phyloP scores from a whole-genome alignment of 1,139 yeast genomes.

The Petasospora rhodanensis region DNA sequence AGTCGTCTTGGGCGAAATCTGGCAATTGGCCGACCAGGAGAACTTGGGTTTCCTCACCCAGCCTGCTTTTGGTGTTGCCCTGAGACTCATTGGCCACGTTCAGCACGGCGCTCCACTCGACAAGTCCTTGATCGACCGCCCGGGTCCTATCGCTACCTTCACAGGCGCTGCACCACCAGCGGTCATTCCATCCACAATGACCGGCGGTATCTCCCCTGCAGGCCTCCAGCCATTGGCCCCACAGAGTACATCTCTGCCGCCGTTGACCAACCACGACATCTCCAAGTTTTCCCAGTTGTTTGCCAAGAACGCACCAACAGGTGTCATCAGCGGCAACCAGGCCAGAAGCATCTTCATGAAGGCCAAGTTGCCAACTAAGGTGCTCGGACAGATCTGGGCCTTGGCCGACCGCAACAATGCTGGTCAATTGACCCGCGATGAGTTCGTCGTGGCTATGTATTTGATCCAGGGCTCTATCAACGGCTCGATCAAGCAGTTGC shows the following conservation, averaged over 20 bases:
- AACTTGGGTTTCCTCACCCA: constrained; percentile 84
- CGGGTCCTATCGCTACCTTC: constrained; percentile 58
- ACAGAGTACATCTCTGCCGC: constrained; percentile 40
- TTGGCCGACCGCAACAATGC: constrained; percentile 72
- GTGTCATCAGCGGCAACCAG: constrained; percentile 60
- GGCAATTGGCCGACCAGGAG: constrained; percentile 87
- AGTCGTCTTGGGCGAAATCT: constrained; percentile 76
- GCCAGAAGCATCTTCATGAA: constrained; percentile 86
- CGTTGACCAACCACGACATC: constrained; percentile 60
- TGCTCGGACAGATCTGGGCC: constrained; percentile 84
- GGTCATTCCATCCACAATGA: constrained; percentile 15
- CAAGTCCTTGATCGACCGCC: constrained; percentile 46
- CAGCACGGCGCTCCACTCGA: constrained; percentile 66
- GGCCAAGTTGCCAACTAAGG: constrained; percentile 74
- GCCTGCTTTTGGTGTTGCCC: constrained; percentile 76
- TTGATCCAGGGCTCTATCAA: constrained; percentile 77
- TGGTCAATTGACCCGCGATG: constrained; percentile 68
- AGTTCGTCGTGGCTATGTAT: constrained; percentile 93
- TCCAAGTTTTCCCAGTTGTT: constrained; percentile 71
- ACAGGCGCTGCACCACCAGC: constrained; percentile 29
- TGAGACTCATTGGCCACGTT: constrained; percentile 85
- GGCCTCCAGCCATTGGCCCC: constrained; percentile 23
- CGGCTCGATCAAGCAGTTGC: constrained; percentile 63
- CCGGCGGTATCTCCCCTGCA: constrained; percentile 1
- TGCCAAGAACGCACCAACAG: constrained; percentile 59